phyloP scores from a whole-genome alignment of 371 early-diverging fungal genomes.

The Choanephora cucurbitarum region DNA sequence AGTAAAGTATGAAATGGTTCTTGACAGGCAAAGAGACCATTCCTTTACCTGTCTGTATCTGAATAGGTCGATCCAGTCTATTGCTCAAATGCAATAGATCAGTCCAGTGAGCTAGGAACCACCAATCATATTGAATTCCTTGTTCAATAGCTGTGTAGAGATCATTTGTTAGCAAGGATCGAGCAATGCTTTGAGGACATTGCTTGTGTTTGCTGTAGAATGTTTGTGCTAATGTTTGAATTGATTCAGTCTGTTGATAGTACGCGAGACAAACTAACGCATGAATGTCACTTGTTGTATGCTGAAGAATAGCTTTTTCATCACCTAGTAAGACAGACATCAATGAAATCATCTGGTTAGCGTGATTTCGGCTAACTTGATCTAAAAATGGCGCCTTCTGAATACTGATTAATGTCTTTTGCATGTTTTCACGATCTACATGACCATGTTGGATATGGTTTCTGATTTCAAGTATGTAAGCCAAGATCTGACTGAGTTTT shows the following conservation, averaged over 20 bases:
- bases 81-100: slow-evolving; percentile 11
- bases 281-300: slow-evolving; percentile 10
- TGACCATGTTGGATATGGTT: neutral
- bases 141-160: slow-evolving; percentile 5
- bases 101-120: slow-evolving; percentile 18
- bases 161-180: slow-evolving; percentile 6
- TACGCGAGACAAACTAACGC: slow-evolving; percentile 8
- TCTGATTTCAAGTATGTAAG: neutral
- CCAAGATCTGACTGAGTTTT: neutral
- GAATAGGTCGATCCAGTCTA: slow-evolving; percentile 4
- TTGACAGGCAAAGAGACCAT: neutral
- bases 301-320: neutral
- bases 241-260: neutral
- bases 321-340: slow-evolving; percentile 12
- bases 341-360: neutral
- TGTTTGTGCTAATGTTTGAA: neutral
- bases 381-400: neutral
- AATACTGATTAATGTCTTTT: neutral
- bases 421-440: neutral
- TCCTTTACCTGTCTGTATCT: neutral
- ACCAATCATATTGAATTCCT: slow-evolving; percentile 16
- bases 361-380: neutral
- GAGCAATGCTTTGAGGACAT: neutral
- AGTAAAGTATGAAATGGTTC: slow-evolving; percentile 13
- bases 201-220: neutral